These are phyloP conservation scores for Arabis alpina DNA, from an alignment of 345 rosid species.

Conservation along the genomic window DNA sequence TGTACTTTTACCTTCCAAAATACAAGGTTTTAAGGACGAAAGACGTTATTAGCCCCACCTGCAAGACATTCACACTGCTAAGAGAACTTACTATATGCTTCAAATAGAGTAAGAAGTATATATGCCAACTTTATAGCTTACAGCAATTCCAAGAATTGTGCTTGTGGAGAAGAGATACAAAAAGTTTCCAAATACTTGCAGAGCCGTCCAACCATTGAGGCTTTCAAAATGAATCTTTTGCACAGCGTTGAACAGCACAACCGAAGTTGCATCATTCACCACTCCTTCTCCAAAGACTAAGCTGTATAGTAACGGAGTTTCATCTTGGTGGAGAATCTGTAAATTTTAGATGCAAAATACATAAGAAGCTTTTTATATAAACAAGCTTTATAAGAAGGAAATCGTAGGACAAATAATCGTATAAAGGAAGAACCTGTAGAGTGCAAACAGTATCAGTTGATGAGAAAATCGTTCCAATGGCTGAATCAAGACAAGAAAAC, in stretches of 20 bases:
- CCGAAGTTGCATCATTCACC: constrained; percentile 91
- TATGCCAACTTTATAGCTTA: constrained; percentile 43
- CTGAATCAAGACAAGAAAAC: constrained; percentile 49
- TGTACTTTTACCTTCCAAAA: constrained; percentile 61
- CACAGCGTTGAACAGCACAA: constrained; percentile 79
- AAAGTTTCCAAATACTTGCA: constrained; percentile 63
- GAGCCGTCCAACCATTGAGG: constrained; percentile 50
- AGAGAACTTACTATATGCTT: constrained; percentile 19
- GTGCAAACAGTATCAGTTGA: constrained; percentile 96
- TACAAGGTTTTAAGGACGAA: constrained; percentile 62
- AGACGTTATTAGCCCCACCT: constrained; percentile 83
- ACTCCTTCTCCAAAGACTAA: constrained; percentile 96
- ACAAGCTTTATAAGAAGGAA: constrained; percentile 7
- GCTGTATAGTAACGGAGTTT: constrained; percentile 83
- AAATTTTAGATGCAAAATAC: constrained; percentile 4
- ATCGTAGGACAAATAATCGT: neutral
- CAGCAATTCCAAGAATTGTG: constrained; percentile 72
- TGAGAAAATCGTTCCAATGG: constrained; percentile 86
- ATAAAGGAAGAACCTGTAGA: constrained; percentile 64
- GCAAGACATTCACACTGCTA: constrained; percentile 27
- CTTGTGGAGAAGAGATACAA: constrained; percentile 74
- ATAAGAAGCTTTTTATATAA: neutral
- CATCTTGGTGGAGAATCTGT: constrained; percentile 90
- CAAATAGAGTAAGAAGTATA: constrained; percentile 2
- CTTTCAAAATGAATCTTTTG: constrained; percentile 70